A percentile compares a stretch with the other conserved stretches of the same genome.
These are phyloP conservation scores for Tolypocladium pustulatum DNA, from an alignment of 2,329 filamentous ascomycete species.

Conservation along the genomic window DNA sequence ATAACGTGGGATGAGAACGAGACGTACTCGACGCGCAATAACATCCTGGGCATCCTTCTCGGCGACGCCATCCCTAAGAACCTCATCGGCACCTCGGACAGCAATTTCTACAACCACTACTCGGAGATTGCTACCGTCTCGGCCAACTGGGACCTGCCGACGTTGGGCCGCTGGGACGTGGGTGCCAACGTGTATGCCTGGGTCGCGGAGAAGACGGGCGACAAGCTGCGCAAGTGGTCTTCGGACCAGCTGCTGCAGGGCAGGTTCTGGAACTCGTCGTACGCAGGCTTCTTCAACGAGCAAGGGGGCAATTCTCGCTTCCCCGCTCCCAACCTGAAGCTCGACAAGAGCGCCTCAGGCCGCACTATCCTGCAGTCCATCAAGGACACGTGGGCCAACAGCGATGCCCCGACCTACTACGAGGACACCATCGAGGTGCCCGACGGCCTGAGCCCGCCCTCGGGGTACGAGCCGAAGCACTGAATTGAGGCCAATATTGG, in stretches of 20 bases:
- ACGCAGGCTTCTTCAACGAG: constrained; percentile 37
- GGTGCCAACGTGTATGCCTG: constrained; percentile 58
- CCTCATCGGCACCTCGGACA: constrained; percentile 59
- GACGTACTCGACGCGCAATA: constrained; percentile 56
- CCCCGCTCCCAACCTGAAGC: constrained; percentile 28
- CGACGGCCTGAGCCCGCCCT: constrained; percentile 32
- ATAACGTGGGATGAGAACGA: constrained; percentile 75
- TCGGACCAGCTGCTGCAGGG: constrained; percentile 21
- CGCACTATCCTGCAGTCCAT: constrained; percentile 27
- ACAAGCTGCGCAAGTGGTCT: constrained; percentile 31
- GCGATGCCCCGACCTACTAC: constrained; percentile 30
- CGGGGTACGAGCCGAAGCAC: constrained; percentile 19
- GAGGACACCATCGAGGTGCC: constrained; percentile 24
- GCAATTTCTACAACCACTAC: constrained; percentile 65
- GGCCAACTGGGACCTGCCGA: constrained; percentile 60
- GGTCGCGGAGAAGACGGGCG: constrained; percentile 51
- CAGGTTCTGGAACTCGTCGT: constrained; percentile 42
- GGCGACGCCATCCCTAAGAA: constrained; percentile 59
- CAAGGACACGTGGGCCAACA: constrained; percentile 25
- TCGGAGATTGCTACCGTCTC: constrained; percentile 54
- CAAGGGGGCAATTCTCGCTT: constrained; percentile 22
- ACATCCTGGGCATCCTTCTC: constrained; percentile 59
- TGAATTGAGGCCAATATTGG: not conserved
- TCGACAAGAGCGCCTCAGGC: constrained; percentile 18
- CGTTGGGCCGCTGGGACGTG: constrained; percentile 61